phyloP scores from a whole-genome alignment of 345 rosid genomes.

The Linum usitatissimum region DNA sequence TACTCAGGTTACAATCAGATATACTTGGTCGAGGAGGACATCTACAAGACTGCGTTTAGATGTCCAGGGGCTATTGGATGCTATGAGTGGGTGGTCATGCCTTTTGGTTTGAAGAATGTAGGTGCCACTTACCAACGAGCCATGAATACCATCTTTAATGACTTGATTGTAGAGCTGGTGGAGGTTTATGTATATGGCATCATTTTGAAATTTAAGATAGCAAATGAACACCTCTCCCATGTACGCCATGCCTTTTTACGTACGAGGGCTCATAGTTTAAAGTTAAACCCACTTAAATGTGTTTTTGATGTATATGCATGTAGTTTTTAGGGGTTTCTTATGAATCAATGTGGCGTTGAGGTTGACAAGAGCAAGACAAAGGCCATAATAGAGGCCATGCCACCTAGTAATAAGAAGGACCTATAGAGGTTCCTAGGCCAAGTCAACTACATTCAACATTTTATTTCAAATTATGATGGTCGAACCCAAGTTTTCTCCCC shows the following conservation, averaged over 20 bases:
- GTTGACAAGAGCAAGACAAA: neutral
- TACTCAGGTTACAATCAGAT: neutral
- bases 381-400: no score
- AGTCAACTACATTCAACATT: neutral
- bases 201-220: neutral
- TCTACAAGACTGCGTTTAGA: neutral
- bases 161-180: neutral
- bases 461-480: neutral
- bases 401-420: neutral
- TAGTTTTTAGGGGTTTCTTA: neutral
- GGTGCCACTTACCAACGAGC: neutral
- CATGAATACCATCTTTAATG: conserved; percentile 5
- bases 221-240: neutral
- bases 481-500: neutral
- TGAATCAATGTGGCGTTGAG: neutral
- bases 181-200: conserved; percentile 8
- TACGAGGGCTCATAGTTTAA: neutral
- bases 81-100: conserved; percentile 7
- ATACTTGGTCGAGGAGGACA: neutral
- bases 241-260: neutral
- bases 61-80: neutral
- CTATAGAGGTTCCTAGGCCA: conserved; percentile 3
- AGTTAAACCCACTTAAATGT: conserved; percentile 6
- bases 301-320: neutral
- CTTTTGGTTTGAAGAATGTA: neutral